Conservation (phyloP, 108 stramenopile genomes). For the Conticribra guillardii region DNA sequence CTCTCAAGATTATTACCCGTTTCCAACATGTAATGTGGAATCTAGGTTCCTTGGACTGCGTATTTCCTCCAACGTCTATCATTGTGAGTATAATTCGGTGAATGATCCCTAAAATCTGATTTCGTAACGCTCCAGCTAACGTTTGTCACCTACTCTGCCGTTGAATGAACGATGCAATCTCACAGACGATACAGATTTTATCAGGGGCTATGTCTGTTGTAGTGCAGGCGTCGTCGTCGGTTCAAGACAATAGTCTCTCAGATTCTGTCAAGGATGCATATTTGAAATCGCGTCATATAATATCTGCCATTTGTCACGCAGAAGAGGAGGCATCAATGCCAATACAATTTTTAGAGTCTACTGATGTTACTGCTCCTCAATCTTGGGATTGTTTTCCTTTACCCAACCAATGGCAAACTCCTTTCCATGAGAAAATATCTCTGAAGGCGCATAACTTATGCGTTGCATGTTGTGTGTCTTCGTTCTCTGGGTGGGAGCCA, state of each 20-base stretch:
- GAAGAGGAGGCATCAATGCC: slow-evolving; percentile 1
- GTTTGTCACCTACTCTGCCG: too few species aligned
- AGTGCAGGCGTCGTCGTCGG: slow-evolving; percentile 12
- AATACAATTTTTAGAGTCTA: background rate
- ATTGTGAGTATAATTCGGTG: slow-evolving; percentile 25
- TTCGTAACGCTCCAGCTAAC: too few species aligned
- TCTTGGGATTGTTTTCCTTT: slow-evolving; percentile 47
- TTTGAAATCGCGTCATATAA: slow-evolving; percentile 18
- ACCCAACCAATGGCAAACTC: slow-evolving; percentile 52
- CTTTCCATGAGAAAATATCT: slow-evolving; percentile 52
- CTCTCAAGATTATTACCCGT: slow-evolving; percentile 31
- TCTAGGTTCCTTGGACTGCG: slow-evolving; percentile 33
- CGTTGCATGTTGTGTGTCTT: slow-evolving; percentile 73
- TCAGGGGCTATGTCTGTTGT: slow-evolving; percentile 21
- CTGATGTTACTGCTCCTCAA: slow-evolving; percentile 4
- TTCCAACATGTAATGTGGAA: slow-evolving; percentile 46
- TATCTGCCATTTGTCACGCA: slow-evolving; percentile 33
- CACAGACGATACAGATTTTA: slow-evolving; percentile 27
- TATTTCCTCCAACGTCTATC: slow-evolving; percentile 18
- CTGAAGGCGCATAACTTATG: slow-evolving; percentile 66
- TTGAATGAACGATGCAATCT: too few species aligned
- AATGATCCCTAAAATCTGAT: background rate
- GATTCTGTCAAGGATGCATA: slow-evolving; percentile 11
- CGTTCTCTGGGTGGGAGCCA: slow-evolving; percentile 84
- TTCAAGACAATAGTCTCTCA: slow-evolving; percentile 4